phyloP scores from a whole-genome alignment of 495 filamentous ascomycete species.

The Neurospora sp. region DNA sequence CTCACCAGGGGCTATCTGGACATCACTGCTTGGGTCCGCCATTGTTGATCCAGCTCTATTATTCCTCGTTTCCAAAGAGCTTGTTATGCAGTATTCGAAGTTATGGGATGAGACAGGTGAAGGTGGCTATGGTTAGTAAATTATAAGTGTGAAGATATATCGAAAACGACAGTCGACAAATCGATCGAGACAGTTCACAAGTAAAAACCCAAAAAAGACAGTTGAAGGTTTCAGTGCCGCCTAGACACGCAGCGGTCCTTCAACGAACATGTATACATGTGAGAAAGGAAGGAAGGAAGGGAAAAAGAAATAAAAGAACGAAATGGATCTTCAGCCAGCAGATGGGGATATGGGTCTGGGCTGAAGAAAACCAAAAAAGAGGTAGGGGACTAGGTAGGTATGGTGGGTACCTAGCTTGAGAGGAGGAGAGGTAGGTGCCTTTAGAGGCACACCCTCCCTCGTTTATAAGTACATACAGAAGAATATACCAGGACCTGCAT shows the following conservation, averaged over 20 bases:
- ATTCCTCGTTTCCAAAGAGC: background rate
- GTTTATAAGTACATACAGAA: background rate
- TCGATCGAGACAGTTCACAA: background rate
- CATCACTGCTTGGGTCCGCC: background rate
- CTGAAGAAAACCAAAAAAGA: background rate
- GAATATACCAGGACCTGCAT: background rate
- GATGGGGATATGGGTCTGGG: background rate
- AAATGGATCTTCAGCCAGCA: background rate
- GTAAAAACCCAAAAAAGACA: background rate
- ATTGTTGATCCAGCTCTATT: background rate
- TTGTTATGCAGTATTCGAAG: background rate
- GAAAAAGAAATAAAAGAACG: background rate
- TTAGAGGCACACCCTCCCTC: background rate
- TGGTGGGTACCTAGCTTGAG: background rate
- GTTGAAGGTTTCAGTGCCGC: background rate
- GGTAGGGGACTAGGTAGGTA: background rate
- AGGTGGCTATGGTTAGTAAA: background rate
- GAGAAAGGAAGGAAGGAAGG: background rate
- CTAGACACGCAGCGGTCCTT: background rate
- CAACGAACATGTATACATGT: background rate
- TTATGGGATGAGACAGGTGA: background rate
- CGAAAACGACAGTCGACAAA: background rate
- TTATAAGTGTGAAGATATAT: background rate
- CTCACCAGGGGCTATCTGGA: conserved; percentile 9
- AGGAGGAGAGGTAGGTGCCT: background rate